Base-by-base conservation (phyloP, 495 filamentous ascomycete genomes). In the Podospora anserina region DNA sequence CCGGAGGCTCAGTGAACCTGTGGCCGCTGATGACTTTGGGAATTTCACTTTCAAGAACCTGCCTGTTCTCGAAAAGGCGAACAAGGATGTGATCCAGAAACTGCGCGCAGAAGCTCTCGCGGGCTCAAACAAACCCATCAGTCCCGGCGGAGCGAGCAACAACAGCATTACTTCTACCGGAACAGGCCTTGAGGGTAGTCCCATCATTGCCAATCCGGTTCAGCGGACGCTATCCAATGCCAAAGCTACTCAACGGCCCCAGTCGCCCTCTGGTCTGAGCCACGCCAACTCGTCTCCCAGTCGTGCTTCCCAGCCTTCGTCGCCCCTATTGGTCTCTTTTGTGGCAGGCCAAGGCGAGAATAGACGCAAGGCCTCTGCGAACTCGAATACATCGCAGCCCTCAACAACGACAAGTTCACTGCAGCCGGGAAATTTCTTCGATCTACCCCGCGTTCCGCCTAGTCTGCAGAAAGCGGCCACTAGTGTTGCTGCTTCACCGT, bases 11-110 rank as follows among this genome's bases (percentile, higher is more conserved):
- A 98, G 95, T 75, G 95, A 99, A 78, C 95, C 95, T 2, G 88
- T 93, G 20, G 83, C 88, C 44, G 84, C 88, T 0, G 96, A 98
- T 78, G 95, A 99, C 77, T 99, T 99, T 82, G 95, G 95, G 44
- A 92, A 87, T 68, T 99, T 99, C 81, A 86, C 93, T 39, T 99
- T 96, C 84, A 99, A 97, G 81, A 99, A 99, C 72, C 83, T 99
- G 39, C 92, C 95, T 1, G 94, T 98, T 66, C 84, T 99, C 20
- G 94, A 97, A 75, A 98, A 97, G 76, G 95, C 96, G 53, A 99
- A 99, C 76, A 98, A 98, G 75, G 96, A 99, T 76, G 92, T 97
- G 56, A 95, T 99, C 53, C 93, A 98, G 74, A 97, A 97, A 74
- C 84, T 99, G 66, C 87, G 93, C 11, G 92, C 92, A 28, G 94